Percentiles rank a stretch among this genome's conserved stretches.
Evolutionary conservation across 257 asterid genomes (phyloP).

Genomic region (Ajuga chamaepitys): DNA sequence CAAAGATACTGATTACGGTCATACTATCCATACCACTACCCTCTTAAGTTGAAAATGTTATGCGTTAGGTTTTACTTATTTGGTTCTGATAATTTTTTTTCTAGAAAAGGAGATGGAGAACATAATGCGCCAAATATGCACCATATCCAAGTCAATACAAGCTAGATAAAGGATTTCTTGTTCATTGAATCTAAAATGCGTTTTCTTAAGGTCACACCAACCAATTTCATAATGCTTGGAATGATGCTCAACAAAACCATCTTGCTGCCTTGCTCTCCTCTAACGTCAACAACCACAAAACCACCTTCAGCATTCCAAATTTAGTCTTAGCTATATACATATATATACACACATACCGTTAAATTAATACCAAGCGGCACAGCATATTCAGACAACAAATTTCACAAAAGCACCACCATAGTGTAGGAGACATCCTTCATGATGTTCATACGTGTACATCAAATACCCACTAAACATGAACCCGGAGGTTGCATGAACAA

Average conservation of each 20-base stretch:
- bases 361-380: background rate
- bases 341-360: background rate
- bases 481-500: background rate
- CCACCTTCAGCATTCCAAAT: background rate
- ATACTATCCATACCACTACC: background rate
- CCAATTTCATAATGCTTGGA: background rate
- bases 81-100: slow-evolving; percentile 8
- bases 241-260: background rate
- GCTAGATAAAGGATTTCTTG: background rate
- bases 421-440: background rate
- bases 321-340: background rate
- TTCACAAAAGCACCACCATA: background rate
- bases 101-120: background rate
- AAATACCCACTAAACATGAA: background rate
- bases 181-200: background rate
- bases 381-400: background rate
- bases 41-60: background rate
- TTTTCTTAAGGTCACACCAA: background rate
- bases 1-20: background rate
- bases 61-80: background rate
- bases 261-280: background rate
- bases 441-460: background rate
- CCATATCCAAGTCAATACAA: background rate
- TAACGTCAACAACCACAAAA: background rate
- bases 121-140: background rate